Conservation (phyloP, 305 asterid species). For the Rubia peregrina region DNA sequence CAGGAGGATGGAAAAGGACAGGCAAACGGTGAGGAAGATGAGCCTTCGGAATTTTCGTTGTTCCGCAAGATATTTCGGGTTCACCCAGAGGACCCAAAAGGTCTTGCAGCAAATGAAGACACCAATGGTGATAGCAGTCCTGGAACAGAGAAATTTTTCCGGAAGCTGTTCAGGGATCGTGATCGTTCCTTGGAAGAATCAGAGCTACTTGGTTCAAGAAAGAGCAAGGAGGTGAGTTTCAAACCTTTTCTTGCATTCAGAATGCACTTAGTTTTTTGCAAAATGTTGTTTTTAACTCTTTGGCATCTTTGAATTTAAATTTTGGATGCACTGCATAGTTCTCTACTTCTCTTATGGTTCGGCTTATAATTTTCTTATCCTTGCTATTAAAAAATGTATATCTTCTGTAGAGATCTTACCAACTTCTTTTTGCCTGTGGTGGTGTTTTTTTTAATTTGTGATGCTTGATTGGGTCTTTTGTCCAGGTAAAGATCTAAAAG, state of each 20-base stretch:
- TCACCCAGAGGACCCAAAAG: conserved; percentile 70
- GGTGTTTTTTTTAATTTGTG: background rate
- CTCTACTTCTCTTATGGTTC: background rate
- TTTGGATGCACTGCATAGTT: background rate
- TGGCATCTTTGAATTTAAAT: background rate
- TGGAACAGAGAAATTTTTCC: conserved; percentile 77
- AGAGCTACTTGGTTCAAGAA: conserved; percentile 70
- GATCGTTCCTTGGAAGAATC: conserved; percentile 89
- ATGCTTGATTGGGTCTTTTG: background rate
- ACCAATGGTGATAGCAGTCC: conserved; percentile 64
- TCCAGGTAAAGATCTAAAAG: background rate
- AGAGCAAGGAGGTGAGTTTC: conserved; percentile 59
- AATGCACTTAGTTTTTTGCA: background rate
- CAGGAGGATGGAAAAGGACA: conserved; percentile 51
- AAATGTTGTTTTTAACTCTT: background rate
- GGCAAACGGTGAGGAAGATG: conserved; percentile 61
- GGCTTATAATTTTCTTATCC: background rate
- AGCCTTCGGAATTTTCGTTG: conserved; percentile 56
- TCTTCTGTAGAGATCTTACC: background rate
- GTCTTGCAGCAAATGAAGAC: conserved; percentile 36
- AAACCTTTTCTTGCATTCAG: conserved; percentile 8
- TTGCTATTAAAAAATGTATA: background rate
- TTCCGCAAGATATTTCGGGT: conserved; percentile 70
- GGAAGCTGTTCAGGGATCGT: conserved; percentile 83
- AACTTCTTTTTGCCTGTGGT: background rate